These are phyloP conservation scores for Candida taoyuanica DNA, from an alignment of 805 yeast species.

Conservation along the genomic window DNA sequence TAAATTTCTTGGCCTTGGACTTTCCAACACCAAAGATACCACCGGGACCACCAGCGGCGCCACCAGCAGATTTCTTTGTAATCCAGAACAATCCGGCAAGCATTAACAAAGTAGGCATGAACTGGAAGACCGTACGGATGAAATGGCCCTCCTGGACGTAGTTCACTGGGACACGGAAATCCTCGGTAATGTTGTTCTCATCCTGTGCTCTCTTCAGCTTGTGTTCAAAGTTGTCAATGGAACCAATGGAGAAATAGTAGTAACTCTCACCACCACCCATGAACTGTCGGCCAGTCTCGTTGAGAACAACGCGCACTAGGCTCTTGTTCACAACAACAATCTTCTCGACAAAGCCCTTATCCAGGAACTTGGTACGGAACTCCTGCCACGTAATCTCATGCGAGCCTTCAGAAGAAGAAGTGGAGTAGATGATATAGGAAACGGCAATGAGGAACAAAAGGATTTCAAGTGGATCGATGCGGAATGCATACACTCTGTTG, in stretches of 20 bases:
- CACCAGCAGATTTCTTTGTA: slow-evolving; percentile 54
- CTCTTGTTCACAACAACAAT: slow-evolving; percentile 74
- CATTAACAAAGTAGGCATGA: slow-evolving; percentile 84
- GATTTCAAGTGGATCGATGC: slow-evolving; percentile 32
- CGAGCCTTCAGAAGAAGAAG: slow-evolving; percentile 28
- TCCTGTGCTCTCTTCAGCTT: slow-evolving; percentile 73
- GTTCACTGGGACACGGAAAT: slow-evolving; percentile 73
- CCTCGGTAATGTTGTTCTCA: slow-evolving; percentile 54
- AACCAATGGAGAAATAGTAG: slow-evolving; percentile 75
- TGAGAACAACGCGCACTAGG: slow-evolving; percentile 66
- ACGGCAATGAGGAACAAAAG: slow-evolving; percentile 30
- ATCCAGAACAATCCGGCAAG: slow-evolving; percentile 87
- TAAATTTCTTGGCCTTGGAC: slow-evolving; percentile 85
- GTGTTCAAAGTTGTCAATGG: slow-evolving; percentile 82
- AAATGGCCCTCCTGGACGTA: slow-evolving; percentile 71
- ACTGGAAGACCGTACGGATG: slow-evolving; percentile 58
- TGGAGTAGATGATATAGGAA: slow-evolving; percentile 29
- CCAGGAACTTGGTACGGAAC: slow-evolving; percentile 69
- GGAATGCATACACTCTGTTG: slow-evolving; percentile 28
- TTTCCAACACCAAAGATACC: slow-evolving; percentile 90
- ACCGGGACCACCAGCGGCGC: slow-evolving; percentile 48
- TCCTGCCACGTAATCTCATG: slow-evolving; percentile 87
- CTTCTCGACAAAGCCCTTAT: slow-evolving; percentile 70
- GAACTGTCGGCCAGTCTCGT: slow-evolving; percentile 54
- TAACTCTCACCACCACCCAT: slow-evolving; percentile 32